Evolutionary conservation across 2,329 filamentous ascomycete genomes (phyloP).

Genomic region (Neonectria coccinea): DNA sequence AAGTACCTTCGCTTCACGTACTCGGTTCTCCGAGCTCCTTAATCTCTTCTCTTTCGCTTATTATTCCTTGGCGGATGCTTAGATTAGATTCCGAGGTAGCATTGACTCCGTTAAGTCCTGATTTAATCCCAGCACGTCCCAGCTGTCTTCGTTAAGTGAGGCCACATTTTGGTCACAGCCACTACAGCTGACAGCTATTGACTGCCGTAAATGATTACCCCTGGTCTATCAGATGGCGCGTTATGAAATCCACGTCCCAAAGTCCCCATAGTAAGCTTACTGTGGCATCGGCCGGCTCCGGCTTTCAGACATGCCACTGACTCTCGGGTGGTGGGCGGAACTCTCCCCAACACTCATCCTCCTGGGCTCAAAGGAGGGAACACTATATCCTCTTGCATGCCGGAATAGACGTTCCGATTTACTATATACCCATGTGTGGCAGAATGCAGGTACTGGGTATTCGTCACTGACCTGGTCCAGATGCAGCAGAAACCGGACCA

Average conservation of each 20-base stretch:
- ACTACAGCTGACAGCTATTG: background rate
- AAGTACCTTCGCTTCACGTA: constrained; percentile 1
- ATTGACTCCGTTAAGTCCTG: background rate
- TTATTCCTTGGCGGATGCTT: background rate
- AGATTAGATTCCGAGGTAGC: too few relatives aligned
- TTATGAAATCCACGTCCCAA: background rate
- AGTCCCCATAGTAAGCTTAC: background rate
- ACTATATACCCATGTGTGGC: background rate
- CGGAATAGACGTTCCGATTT: background rate
- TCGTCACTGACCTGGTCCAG: background rate
- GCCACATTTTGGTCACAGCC: background rate
- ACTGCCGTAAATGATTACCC: background rate
- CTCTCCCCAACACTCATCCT: background rate
- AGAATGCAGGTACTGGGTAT: background rate
- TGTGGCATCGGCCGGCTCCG: constrained; percentile 2
- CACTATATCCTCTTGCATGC: background rate
- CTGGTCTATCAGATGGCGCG: background rate
- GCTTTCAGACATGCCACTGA: constrained; percentile 2
- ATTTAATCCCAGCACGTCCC: background rate
- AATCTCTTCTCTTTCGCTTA: background rate
- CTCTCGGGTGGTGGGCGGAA: background rate
- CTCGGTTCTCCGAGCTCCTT: background rate
- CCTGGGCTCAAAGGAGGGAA: too few relatives aligned
- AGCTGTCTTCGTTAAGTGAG: background rate
- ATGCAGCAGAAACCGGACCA: background rate